phyloP scores from a whole-genome alignment of 192 early-diverging fungal genomes.

The Rhizoclosmatium globosum region DNA sequence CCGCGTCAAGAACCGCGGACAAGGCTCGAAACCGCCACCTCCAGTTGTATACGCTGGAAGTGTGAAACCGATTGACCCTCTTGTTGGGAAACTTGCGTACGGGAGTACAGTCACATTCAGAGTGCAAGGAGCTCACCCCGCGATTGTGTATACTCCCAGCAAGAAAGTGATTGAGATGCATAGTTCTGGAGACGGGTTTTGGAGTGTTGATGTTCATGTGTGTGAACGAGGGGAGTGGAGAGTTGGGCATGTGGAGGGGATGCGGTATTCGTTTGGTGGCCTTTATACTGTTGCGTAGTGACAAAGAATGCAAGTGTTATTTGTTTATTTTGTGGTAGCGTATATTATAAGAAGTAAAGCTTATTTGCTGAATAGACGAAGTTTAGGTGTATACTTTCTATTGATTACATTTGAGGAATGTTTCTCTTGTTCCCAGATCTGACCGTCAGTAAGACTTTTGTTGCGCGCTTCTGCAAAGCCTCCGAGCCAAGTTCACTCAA shows the following conservation, averaged over 20 bases:
- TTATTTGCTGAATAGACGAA: too few relatives aligned
- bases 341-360: too few relatives aligned
- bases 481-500: too few relatives aligned
- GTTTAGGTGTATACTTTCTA: too few relatives aligned
- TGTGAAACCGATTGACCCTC: conserved; percentile 9
- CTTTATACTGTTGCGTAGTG: background rate
- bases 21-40: background rate
- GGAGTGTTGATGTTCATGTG: background rate
- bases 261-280: conserved; percentile 18
- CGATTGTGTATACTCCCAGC: conserved; percentile 15
- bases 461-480: too few relatives aligned
- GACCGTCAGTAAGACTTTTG: too few relatives aligned
- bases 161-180: conserved; percentile 21
- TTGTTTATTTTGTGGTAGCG: too few relatives aligned
- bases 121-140: conserved; percentile 15
- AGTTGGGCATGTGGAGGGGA: conserved; percentile 19
- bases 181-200: background rate
- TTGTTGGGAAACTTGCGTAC: background rate
- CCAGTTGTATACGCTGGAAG: conserved; percentile 5
- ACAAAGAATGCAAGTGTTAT: too few relatives aligned
- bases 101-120: conserved; percentile 18
- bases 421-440: too few relatives aligned
- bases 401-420: too few relatives aligned
- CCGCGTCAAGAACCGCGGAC: conserved; percentile 27
- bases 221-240: conserved; percentile 23